Evolutionary conservation across 768 basidiomycete genomes (phyloP).

Genomic region (Collybia nuda): DNA sequence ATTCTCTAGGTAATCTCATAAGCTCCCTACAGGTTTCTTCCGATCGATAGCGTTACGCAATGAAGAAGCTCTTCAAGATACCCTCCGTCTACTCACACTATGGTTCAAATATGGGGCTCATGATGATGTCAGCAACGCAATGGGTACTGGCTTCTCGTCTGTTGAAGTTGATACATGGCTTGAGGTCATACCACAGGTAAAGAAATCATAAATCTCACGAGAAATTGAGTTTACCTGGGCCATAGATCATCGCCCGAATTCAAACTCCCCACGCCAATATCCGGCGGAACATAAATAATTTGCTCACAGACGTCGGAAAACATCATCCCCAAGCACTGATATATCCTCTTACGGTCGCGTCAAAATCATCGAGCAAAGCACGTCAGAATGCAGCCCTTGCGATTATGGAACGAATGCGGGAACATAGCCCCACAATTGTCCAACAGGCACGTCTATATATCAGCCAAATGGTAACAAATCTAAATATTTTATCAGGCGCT

Average conservation of each 20-base stretch:
- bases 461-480: neutral
- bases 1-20: neutral
- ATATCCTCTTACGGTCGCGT: slow-evolving; percentile 93
- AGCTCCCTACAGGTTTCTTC: slow-evolving; percentile 72
- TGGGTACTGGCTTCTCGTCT: slow-evolving; percentile 80
- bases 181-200: slow-evolving; percentile 96
- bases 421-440: slow-evolving; percentile 86
- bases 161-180: slow-evolving; percentile 98
- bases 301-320: slow-evolving; percentile 91
- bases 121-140: slow-evolving; percentile 86
- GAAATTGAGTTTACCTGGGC: no score
- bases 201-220: slow-evolving; percentile 2
- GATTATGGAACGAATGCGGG: slow-evolving; percentile 92
- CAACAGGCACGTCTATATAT: slow-evolving; percentile 59
- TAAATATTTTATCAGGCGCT: slow-evolving; percentile 51
- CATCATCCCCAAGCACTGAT: slow-evolving; percentile 97
- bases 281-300: slow-evolving; percentile 82
- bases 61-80: slow-evolving; percentile 92
- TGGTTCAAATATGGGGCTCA: slow-evolving; percentile 98
- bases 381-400: slow-evolving; percentile 79
- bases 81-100: slow-evolving; percentile 85
- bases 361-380: slow-evolving; percentile 85
- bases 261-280: slow-evolving; percentile 91
- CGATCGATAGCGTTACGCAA: slow-evolving; percentile 89
- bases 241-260: slow-evolving; percentile 94